Evolutionary conservation across 2,329 filamentous ascomycete genomes (phyloP).

Genomic region (Penicillium sp.): DNA sequence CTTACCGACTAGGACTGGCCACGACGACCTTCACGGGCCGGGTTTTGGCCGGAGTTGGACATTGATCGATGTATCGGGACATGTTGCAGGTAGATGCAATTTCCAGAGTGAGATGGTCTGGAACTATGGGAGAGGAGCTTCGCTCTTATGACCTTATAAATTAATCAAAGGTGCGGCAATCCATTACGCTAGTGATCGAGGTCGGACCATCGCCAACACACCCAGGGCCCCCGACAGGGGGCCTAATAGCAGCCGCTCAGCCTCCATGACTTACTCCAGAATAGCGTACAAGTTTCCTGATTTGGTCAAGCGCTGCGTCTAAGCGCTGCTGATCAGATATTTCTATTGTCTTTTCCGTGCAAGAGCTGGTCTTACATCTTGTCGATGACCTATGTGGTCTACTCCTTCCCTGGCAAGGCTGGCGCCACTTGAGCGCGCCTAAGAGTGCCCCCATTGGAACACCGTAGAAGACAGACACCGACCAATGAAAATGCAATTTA

Average conservation of each 20-base stretch:
- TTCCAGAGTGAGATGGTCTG: background rate
- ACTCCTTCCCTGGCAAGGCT: background rate
- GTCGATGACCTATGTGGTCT: background rate
- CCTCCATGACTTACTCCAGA: background rate
- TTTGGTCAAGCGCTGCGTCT: background rate
- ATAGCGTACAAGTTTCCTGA: background rate
- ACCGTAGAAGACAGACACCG: background rate
- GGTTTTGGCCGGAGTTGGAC: conserved; percentile 20
- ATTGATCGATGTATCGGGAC: conserved; percentile 28
- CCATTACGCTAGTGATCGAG: background rate
- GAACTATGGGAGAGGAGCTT: background rate
- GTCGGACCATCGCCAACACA: background rate
- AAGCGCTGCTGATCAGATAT: background rate
- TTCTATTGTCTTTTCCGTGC: background rate
- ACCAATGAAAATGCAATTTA: background rate
- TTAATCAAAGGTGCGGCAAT: background rate
- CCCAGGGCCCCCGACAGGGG: background rate
- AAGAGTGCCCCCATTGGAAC: background rate
- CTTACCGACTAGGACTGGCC: conserved; percentile 31
- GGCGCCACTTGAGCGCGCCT: background rate
- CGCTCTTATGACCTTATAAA: background rate
- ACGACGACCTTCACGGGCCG: conserved; percentile 30
- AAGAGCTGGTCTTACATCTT: background rate
- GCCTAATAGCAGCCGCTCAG: background rate
- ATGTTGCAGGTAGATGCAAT: conserved; percentile 8